A percentile compares a stretch with the other conserved stretches of the same genome.
Conservation (phyloP, 2,329 filamentous ascomycete species). For the Fonsecaea erecta region DNA sequence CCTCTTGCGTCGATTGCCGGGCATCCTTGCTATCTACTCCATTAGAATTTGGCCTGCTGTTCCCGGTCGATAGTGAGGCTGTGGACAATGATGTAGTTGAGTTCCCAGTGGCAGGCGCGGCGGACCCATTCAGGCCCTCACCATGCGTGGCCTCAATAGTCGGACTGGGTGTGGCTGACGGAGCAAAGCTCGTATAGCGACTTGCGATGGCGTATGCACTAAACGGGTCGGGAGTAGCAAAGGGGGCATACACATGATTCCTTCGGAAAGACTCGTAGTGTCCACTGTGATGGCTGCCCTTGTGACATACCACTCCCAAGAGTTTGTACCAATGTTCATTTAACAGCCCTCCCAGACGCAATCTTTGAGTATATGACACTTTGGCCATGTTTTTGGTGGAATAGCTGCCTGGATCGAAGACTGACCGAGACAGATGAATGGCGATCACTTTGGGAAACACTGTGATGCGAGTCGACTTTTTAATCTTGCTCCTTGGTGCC, state of each 20-base stretch:
- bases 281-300: slow-evolving; percentile 92
- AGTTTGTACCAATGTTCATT: slow-evolving; percentile 81
- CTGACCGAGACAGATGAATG: slow-evolving; percentile 89
- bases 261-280: slow-evolving; percentile 96
- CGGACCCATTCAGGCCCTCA: slow-evolving; percentile 39
- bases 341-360: slow-evolving; percentile 79
- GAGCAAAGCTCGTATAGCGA: slow-evolving; percentile 58
- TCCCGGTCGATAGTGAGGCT: slow-evolving; percentile 25
- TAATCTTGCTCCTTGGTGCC: slow-evolving; percentile 81
- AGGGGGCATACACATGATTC: slow-evolving; percentile 78
- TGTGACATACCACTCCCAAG: slow-evolving; percentile 87
- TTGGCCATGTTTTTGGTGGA: slow-evolving; percentile 95
- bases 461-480: slow-evolving; percentile 84
- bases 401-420: slow-evolving; percentile 75
- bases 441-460: slow-evolving; percentile 87
- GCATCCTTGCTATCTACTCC: slow-evolving; percentile 13
- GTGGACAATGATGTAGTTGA: slow-evolving; percentile 35
- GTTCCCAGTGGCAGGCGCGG: slow-evolving; percentile 38
- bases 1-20: slow-evolving; percentile 7
- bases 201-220: slow-evolving; percentile 76
- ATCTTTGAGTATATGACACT: slow-evolving; percentile 85
- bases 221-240: slow-evolving; percentile 80
- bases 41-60: slow-evolving; percentile 31
- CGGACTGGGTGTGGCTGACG: slow-evolving; percentile 56
- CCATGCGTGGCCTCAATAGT: slow-evolving; percentile 47